Evolutionary conservation across 495 filamentous ascomycete species (phyloP).

Genomic region (Xylaria scruposa): DNA sequence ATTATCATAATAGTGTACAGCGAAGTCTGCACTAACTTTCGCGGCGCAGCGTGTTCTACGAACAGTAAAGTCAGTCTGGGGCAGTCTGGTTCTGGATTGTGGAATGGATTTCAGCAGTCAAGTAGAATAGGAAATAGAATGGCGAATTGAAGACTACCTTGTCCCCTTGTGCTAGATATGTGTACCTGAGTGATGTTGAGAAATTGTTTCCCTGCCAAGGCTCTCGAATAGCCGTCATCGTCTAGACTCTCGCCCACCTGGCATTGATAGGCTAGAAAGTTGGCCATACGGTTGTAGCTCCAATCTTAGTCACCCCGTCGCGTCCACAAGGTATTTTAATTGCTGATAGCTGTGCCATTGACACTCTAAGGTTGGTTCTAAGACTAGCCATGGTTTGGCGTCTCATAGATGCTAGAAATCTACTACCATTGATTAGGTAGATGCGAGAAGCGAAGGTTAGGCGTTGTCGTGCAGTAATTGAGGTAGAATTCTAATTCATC

Average conservation of each 20-base stretch:
- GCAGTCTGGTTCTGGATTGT: not conserved
- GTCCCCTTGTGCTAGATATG: not conserved
- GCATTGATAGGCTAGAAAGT: not conserved
- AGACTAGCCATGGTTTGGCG: not conserved
- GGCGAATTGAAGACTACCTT: not conserved
- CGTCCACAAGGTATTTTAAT: not conserved
- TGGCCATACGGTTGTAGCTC: not conserved
- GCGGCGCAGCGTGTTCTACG: not conserved
- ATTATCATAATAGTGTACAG: not conserved
- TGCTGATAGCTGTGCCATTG: not conserved
- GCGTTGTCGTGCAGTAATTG: not conserved
- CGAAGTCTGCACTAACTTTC: not conserved
- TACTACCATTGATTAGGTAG: not conserved
- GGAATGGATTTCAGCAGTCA: not conserved
- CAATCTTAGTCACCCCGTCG: not conserved
- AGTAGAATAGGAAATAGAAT: not conserved
- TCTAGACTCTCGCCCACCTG: not conserved
- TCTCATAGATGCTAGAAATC: not conserved
- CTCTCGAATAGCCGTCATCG: not conserved
- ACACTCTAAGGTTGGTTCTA: not conserved
- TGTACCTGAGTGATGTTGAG: not conserved
- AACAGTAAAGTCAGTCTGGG: not conserved
- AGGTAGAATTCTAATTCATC: not conserved
- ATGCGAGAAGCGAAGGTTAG: not conserved
- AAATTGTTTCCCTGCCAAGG: not conserved